Evolutionary conservation across 805 yeast species (phyloP).

Genomic region (Candida oleophila): DNA sequence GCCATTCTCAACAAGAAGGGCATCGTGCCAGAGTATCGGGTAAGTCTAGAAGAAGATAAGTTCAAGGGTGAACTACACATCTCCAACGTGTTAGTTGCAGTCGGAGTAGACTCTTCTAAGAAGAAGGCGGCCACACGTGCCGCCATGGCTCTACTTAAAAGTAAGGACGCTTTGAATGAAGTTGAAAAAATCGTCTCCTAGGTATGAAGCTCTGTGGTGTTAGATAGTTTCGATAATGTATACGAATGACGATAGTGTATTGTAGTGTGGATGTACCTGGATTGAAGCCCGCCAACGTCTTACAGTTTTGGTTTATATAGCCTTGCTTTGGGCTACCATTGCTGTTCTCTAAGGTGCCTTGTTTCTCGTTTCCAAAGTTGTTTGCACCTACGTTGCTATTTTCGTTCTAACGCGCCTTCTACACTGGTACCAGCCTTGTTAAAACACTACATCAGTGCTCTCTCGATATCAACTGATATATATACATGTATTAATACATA

Average conservation of each 20-base stretch:
- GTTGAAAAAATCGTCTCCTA: conserved; percentile 1
- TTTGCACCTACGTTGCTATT: too few relatives aligned
- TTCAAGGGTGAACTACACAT: conserved; percentile 30
- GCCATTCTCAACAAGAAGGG: conserved; percentile 35
- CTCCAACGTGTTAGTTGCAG: conserved; percentile 26
- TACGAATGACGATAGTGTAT: background rate
- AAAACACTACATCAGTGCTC: too few relatives aligned
- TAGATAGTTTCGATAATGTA: conserved; percentile 1
- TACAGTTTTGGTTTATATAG: background rate
- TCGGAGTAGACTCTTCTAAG: conserved; percentile 34
- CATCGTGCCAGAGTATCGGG: conserved; percentile 31
- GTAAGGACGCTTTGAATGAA: conserved; percentile 14
- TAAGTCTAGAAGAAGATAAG: conserved; percentile 21
- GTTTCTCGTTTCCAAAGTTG: too few relatives aligned
- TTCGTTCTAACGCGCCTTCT: too few relatives aligned
- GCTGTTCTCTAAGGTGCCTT: too few relatives aligned
- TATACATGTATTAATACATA: too few relatives aligned
- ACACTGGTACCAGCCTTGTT: too few relatives aligned
- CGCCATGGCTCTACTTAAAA: conserved; percentile 35
- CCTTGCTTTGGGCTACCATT: background rate
- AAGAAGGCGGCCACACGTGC: conserved; percentile 41
- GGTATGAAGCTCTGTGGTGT: background rate
- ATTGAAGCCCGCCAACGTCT: too few relatives aligned
- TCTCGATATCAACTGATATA: too few relatives aligned
- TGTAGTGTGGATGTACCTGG: too few relatives aligned